Conservation (phyloP, 306 rosid species). For the Benincasa hispida region DNA sequence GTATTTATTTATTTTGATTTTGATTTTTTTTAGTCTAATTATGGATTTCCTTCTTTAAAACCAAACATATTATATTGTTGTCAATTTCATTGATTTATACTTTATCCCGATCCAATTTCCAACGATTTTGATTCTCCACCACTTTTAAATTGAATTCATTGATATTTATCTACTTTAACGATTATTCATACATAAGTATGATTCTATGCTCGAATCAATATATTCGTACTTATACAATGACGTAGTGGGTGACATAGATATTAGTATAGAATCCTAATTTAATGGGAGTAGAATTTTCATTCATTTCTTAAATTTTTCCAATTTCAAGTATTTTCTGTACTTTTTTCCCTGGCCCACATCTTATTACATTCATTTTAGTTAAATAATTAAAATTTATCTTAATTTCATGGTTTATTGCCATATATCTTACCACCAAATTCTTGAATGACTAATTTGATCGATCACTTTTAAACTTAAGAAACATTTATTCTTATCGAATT, state of each 20-base stretch:
- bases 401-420: background rate
- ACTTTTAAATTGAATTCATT: background rate
- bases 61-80: background rate
- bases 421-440: too few species aligned
- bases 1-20: too few species aligned
- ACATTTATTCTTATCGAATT: too few species aligned
- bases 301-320: background rate
- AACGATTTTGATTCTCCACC: background rate
- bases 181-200: background rate
- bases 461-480: too few species aligned
- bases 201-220: background rate
- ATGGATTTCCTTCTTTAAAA: background rate
- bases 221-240: background rate
- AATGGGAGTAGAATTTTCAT: background rate
- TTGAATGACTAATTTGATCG: too few species aligned
- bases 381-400: background rate
- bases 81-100: background rate
- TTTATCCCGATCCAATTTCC: background rate
- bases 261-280: background rate
- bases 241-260: background rate
- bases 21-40: background rate
- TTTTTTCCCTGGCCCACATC: background rate
- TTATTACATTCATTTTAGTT: background rate
- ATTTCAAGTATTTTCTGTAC: background rate
- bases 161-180: background rate